Conservation (phyloP, 352 stramenopile genomes). For the Globisporangium irregulare region DNA sequence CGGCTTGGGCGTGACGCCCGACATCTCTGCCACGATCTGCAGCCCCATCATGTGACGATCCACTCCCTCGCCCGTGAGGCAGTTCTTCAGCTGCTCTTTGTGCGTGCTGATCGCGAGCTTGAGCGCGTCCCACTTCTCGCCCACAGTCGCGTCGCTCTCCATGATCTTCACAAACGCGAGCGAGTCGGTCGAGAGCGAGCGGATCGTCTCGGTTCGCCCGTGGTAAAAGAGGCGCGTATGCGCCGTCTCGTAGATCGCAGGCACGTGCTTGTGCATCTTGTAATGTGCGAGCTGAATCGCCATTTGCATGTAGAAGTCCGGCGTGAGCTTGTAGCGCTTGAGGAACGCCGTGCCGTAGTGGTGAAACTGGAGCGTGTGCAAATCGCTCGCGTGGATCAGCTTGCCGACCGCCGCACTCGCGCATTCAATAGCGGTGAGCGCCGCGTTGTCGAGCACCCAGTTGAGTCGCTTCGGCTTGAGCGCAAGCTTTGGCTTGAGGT, state of each 20-base stretch:
- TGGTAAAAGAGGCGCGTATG: constrained; percentile 98
- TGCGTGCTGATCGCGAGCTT: constrained; percentile 88
- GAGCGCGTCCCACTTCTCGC: constrained; percentile 87
- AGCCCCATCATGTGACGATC: constrained; percentile 97
- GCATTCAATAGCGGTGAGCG: constrained; percentile 78
- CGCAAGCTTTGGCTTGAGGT: constrained; percentile 57
- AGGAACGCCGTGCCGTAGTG: constrained; percentile 91
- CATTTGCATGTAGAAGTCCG: constrained; percentile 97
- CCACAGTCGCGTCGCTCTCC: constrained; percentile 56
- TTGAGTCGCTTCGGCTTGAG: constrained; percentile 72
- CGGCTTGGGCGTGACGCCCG: constrained; percentile 82
- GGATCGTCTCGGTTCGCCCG: constrained; percentile 92
- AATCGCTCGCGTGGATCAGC: constrained; percentile 89
- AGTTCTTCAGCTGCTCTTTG: constrained; percentile 88
- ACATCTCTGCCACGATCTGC: constrained; percentile 92
- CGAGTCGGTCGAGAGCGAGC: constrained; percentile 87
- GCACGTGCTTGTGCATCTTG: constrained; percentile 92
- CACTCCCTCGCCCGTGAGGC: constrained; percentile 85
- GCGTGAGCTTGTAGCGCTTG: constrained; percentile 94
- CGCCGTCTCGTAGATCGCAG: constrained; percentile 96
- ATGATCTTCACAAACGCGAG: constrained; percentile 91
- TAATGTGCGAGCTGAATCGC: constrained; percentile 97
- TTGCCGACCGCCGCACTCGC: constrained; percentile 89
- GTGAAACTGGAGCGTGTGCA: constrained; percentile 90
- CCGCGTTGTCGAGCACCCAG: constrained; percentile 83